These are phyloP conservation scores for Stromatinia cepivora DNA, from an alignment of 2,329 filamentous ascomycete genomes.

Conservation along the genomic window DNA sequence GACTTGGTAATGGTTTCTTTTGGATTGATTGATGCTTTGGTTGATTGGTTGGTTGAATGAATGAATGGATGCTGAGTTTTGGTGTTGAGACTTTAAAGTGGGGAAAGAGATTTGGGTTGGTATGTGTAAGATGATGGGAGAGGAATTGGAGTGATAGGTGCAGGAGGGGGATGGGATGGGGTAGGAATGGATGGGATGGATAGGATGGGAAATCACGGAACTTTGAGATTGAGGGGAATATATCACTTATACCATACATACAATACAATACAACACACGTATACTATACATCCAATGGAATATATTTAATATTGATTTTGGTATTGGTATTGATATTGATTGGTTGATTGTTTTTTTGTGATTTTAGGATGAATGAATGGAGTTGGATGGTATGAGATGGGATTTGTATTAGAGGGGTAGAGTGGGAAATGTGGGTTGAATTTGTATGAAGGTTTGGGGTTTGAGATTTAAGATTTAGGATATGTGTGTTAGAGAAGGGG, in stretches of 20 bases:
- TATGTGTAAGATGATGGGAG: no score
- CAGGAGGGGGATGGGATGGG: neutral
- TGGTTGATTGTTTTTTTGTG: neutral
- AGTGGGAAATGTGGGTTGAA: no score
- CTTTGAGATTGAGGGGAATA: neutral
- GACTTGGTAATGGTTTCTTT: neutral
- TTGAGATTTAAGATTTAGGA: no score
- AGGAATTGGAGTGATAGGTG: neutral
- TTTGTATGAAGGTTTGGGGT: no score
- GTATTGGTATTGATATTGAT: no score
- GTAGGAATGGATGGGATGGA: neutral
- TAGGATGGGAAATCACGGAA: neutral
- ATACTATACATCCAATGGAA: constrained; percentile 16
- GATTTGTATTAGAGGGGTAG: no score
- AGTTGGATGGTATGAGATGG: no score
- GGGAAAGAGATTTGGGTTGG: no score
- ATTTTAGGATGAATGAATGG: neutral
- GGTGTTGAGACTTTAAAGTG: neutral
- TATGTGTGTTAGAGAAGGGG: no score
- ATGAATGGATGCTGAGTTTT: neutral
- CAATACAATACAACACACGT: neutral
- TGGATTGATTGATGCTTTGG: neutral
- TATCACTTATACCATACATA: constrained; percentile 8
- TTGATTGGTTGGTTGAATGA: no score
- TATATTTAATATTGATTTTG: constrained; percentile 5